A percentile compares a stretch with the other conserved stretches of the same genome.
Conservation (phyloP, 257 asterid species). For the Solanum ossicruentum region DNA sequence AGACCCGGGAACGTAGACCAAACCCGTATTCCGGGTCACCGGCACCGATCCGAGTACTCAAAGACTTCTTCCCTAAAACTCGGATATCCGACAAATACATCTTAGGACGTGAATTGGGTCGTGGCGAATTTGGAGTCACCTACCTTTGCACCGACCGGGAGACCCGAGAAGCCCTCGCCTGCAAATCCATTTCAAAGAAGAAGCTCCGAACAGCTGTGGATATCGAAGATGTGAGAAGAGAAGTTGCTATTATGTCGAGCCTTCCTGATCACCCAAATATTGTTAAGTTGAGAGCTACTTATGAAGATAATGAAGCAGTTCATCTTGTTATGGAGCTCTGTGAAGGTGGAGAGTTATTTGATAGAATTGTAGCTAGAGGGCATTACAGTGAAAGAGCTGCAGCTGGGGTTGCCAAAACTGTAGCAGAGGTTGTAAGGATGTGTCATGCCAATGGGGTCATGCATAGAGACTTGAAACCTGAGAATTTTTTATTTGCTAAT, state of each 20-base stretch:
- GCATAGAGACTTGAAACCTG: slow-evolving; percentile 98
- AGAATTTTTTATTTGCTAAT: slow-evolving; percentile 76
- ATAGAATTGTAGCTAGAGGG: slow-evolving; percentile 87
- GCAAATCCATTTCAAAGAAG: slow-evolving; percentile 89
- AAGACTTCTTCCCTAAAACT: slow-evolving; percentile 40
- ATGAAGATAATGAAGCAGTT: slow-evolving; percentile 87
- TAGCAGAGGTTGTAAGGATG: slow-evolving; percentile 79
- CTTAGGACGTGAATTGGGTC: slow-evolving; percentile 88
- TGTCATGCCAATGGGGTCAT: slow-evolving; percentile 77
- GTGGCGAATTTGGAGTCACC: slow-evolving; percentile 90
- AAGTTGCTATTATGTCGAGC: slow-evolving; percentile 86
- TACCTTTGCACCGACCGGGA: slow-evolving; percentile 87
- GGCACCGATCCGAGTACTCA: slow-evolving; percentile 63
- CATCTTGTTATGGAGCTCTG: slow-evolving; percentile 91
- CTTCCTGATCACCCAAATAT: slow-evolving; percentile 73
- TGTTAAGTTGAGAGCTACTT: slow-evolving; percentile 77
- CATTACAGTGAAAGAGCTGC: slow-evolving; percentile 97
- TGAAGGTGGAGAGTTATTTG: slow-evolving; percentile 90
- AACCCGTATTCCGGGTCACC: slow-evolving; percentile 58
- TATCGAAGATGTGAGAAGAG: slow-evolving; percentile 84
- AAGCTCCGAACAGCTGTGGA: slow-evolving; percentile 83
- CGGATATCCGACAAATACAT: slow-evolving; percentile 67
- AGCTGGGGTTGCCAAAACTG: slow-evolving; percentile 52
- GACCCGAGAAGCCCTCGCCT: slow-evolving; percentile 67
- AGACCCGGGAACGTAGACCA: slow-evolving; percentile 27